A percentile compares a stretch with the other conserved stretches of the same genome.
These are phyloP conservation scores for Teratosphaeria nubilosa DNA, from an alignment of 2,329 filamentous ascomycete genomes.

Conservation along the genomic window DNA sequence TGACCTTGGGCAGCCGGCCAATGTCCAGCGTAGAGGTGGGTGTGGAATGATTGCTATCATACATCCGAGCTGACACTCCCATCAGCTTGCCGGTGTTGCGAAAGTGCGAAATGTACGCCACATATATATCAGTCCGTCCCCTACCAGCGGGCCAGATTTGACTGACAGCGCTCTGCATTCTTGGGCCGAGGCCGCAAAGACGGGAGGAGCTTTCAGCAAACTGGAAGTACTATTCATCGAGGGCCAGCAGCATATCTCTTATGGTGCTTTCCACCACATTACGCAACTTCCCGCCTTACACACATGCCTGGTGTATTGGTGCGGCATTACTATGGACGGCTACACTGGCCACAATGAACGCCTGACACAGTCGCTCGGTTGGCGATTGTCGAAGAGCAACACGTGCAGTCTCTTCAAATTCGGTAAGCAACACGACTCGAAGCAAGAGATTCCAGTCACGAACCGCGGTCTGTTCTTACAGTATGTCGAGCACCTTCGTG, in stretches of 20 bases:
- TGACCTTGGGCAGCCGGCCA: conserved; percentile 6
- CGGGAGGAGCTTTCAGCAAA: conserved; percentile 7
- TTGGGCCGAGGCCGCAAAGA: conserved; percentile 12
- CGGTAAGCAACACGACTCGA: not conserved
- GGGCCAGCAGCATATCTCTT: conserved; percentile 4
- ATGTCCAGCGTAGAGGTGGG: not conserved
- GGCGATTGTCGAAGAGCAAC: not conserved
- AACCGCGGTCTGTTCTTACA: not conserved
- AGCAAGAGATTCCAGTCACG: not conserved
- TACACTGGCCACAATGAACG: not conserved
- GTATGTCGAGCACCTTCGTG: not conserved
- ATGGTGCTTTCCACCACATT: conserved; percentile 9
- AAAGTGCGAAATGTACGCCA: conserved; percentile 8
- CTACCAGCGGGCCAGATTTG: not conserved
- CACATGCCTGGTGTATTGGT: not conserved
- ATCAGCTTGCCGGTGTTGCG: conserved; percentile 5
- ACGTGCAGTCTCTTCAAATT: not conserved
- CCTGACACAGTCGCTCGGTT: not conserved
- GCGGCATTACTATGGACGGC: not conserved
- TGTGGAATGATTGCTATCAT: not conserved
- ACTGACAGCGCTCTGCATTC: conserved; percentile 11
- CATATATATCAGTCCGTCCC: conserved; percentile 5
- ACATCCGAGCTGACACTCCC: not conserved
- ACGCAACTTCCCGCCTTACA: conserved; percentile 9
- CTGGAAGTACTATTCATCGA: conserved; percentile 12